Evolutionary conservation across 2,329 filamentous ascomycete genomes (phyloP).

Genomic region (Fusarium torulosum): DNA sequence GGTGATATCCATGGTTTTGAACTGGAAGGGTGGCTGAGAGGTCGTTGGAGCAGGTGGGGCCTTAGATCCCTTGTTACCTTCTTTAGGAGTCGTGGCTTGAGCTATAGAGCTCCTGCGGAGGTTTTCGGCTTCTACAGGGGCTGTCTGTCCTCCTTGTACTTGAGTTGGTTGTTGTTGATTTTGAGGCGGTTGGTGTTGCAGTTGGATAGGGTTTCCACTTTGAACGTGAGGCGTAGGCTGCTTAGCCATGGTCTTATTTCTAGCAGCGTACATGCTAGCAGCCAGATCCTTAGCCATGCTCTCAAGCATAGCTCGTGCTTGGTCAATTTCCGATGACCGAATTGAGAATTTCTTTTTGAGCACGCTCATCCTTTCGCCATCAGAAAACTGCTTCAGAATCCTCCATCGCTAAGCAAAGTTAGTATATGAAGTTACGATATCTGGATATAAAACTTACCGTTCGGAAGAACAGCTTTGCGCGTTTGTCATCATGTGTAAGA

Average conservation of each 20-base stretch:
- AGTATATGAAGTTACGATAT: constrained; percentile 42
- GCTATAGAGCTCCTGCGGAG: constrained; percentile 65
- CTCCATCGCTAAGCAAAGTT: constrained; percentile 63
- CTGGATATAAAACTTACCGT: constrained; percentile 57
- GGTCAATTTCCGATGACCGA: constrained; percentile 63
- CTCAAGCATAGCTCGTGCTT: constrained; percentile 61
- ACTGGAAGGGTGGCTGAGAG: constrained; percentile 67
- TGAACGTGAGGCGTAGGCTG: too few relatives aligned
- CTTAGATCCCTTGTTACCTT: constrained; percentile 60
- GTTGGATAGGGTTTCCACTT: too few relatives aligned
- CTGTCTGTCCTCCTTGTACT: constrained; percentile 41
- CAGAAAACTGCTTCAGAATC: constrained; percentile 65
- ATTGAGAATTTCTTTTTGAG: constrained; percentile 66
- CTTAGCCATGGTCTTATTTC: constrained; percentile 43
- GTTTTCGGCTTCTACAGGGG: constrained; percentile 61
- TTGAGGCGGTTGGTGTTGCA: constrained; percentile 51
- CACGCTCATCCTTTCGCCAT: constrained; percentile 60
- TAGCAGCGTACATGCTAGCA: constrained; percentile 48
- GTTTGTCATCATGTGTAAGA: constrained; percentile 62
- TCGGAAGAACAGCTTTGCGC: constrained; percentile 66
- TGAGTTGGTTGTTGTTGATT: constrained; percentile 42
- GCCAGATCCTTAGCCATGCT: constrained; percentile 65
- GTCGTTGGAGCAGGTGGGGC: constrained; percentile 69
- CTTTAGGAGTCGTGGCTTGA: constrained; percentile 57
- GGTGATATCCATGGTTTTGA: constrained; percentile 66